phyloP scores from a whole-genome alignment of 352 stramenopile species.

The Globisporangium orthogonon region DNA sequence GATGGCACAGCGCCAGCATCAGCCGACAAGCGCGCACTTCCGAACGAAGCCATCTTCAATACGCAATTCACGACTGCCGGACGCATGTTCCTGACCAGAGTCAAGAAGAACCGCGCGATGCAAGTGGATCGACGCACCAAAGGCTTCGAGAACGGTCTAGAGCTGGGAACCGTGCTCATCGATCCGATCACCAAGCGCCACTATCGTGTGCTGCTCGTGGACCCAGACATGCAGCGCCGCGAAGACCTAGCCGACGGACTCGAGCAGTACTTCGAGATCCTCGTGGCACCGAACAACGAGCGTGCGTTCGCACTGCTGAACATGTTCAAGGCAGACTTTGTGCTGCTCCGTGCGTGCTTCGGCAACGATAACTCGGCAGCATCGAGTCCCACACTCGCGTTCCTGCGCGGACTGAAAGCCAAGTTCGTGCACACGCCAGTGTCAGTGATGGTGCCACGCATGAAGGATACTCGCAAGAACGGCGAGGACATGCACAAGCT shows the following conservation, averaged over 20 bases:
- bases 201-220: slow-evolving; percentile 61
- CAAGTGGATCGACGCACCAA: slow-evolving; percentile 60
- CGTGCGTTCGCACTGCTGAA: slow-evolving; percentile 45
- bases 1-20: not conserved
- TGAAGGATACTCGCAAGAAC: slow-evolving; percentile 9
- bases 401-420: slow-evolving; percentile 53
- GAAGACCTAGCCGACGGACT: slow-evolving; percentile 60
- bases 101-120: slow-evolving; percentile 75
- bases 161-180: slow-evolving; percentile 34
- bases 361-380: slow-evolving; percentile 49
- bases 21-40: slow-evolving; percentile 9
- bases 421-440: slow-evolving; percentile 47
- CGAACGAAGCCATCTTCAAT: slow-evolving; percentile 77
- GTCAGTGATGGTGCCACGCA: slow-evolving; percentile 29
- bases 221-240: slow-evolving; percentile 51
- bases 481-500: slow-evolving; percentile 35
- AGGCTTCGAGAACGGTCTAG: slow-evolving; percentile 49
- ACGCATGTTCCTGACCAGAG: slow-evolving; percentile 57
- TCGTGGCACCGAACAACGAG: slow-evolving; percentile 58
- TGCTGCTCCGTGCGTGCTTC: slow-evolving; percentile 41
- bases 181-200: slow-evolving; percentile 51
- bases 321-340: slow-evolving; percentile 64
- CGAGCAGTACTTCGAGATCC: slow-evolving; percentile 59
- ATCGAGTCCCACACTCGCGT: slow-evolving; percentile 41
- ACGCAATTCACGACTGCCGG: slow-evolving; percentile 69